Percentiles rank a stretch among this genome's conserved stretches.
These are phyloP conservation scores for Zoysia japonica DNA, from an alignment of 176 grass and related monocot species.

Conservation along the genomic window DNA sequence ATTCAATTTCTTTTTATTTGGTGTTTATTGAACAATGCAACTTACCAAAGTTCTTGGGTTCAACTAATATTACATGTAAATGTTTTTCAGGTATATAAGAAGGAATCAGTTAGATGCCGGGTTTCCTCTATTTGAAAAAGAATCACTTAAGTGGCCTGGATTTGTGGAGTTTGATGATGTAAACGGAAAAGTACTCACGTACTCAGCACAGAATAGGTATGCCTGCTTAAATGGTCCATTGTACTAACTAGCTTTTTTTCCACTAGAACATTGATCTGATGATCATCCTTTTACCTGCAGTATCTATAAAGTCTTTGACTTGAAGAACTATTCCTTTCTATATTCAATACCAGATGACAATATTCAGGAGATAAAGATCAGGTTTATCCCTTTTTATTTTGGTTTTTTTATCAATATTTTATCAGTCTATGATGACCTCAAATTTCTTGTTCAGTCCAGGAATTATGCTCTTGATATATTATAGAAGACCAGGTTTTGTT, in stretches of 20 bases:
- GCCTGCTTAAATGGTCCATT: slow-evolving; percentile 7
- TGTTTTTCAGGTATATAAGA: slow-evolving; percentile 75
- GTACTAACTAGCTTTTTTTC: neutral
- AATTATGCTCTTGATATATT: slow-evolving; percentile 98
- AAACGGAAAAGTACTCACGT: slow-evolving; percentile 90
- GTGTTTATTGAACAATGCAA: slow-evolving; percentile 11
- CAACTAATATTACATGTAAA: slow-evolving; percentile 31
- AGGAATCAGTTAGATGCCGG: slow-evolving; percentile 87
- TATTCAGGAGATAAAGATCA: slow-evolving; percentile 98
- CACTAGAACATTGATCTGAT: slow-evolving; percentile 24
- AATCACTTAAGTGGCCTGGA: slow-evolving; percentile 95
- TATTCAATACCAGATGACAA: slow-evolving; percentile 84
- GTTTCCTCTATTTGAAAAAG: slow-evolving; percentile 83
- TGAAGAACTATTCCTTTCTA: slow-evolving; percentile 93
- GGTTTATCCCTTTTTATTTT: slow-evolving; percentile 41
- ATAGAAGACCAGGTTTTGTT: slow-evolving; percentile 73
- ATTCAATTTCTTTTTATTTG: neutral
- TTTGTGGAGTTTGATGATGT: slow-evolving; percentile 99
- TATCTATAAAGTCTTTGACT: slow-evolving; percentile 93
- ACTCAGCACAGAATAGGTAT: slow-evolving; percentile 92
- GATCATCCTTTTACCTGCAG: slow-evolving; percentile 44
- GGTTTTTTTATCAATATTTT: neutral
- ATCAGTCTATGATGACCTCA: neutral
- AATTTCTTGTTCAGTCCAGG: slow-evolving; percentile 65
- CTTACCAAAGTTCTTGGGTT: slow-evolving; percentile 22